These are phyloP conservation scores for Picochlorum costavermella DNA, from an alignment of 139 green algal species.

Conservation along the genomic window DNA sequence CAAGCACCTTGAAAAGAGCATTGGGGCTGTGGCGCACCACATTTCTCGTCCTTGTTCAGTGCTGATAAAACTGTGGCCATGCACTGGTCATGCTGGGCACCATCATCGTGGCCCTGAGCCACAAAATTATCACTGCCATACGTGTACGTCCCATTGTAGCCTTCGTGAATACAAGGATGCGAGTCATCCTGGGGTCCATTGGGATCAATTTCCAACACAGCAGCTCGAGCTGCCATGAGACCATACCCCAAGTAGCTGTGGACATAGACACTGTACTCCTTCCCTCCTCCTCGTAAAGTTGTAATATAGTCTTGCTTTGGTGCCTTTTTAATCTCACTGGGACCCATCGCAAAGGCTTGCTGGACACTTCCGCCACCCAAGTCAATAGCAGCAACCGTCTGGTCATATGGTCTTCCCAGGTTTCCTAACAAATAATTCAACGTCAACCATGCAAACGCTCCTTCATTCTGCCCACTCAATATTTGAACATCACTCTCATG, in stretches of 20 bases:
- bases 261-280: constrained; percentile 86
- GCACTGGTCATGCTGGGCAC: constrained; percentile 20
- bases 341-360: constrained; percentile 72
- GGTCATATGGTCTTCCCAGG: constrained; percentile 42
- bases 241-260: constrained; percentile 94
- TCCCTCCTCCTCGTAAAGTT: constrained; percentile 49
- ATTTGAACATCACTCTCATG: constrained; percentile 43
- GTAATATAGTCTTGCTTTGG: constrained; percentile 56
- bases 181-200: constrained; percentile 20
- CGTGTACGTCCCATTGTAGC: constrained; percentile 37
- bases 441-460: constrained; percentile 94
- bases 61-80: constrained; percentile 20
- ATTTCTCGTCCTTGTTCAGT: constrained; percentile 33
- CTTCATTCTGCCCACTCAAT: constrained; percentile 73
- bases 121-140: constrained; percentile 48
- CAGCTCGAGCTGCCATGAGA: constrained; percentile 88
- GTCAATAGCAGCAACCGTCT: constrained; percentile 86
- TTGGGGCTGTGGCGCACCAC: constrained; percentile 49
- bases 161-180: constrained; percentile 67
- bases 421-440: constrained; percentile 95
- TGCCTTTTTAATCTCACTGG: constrained; percentile 40
- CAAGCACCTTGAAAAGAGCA: constrained; percentile 92
- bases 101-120: neutral
- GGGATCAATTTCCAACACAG: constrained; percentile 52
- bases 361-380: constrained; percentile 68